Evolutionary conservation across 2,329 filamentous ascomycete genomes (phyloP).

Genomic region (Conoideocrella luteorostrata): DNA sequence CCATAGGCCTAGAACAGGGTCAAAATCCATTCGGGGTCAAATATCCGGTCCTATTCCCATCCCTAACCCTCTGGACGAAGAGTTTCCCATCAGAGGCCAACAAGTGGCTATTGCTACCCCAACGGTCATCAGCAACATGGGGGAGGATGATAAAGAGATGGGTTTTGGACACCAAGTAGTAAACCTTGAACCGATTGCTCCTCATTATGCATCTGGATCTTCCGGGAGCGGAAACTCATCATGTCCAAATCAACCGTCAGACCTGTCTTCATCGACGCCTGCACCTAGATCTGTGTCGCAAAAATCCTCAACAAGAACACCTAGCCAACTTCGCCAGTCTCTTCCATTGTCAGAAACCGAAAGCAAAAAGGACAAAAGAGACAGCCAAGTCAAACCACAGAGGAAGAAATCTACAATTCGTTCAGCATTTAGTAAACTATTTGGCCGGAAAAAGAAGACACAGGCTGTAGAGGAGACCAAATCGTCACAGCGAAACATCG

Average conservation of each 20-base stretch:
- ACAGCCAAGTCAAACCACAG: conserved; percentile 26
- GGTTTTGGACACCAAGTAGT: background rate
- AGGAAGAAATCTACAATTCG: conserved; percentile 54
- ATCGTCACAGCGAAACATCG: background rate
- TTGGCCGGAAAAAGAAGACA: conserved; percentile 51
- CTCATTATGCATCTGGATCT: background rate
- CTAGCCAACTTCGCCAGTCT: conserved; percentile 6
- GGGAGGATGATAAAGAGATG: background rate
- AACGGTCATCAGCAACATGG: conserved; percentile 6
- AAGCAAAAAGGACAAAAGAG: conserved; percentile 11
- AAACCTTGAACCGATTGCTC: background rate
- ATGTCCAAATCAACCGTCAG: background rate
- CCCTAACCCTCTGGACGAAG: conserved; percentile 39
- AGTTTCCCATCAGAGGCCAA: conserved; percentile 45
- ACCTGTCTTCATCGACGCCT: background rate
- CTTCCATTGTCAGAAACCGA: conserved; percentile 11
- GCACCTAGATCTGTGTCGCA: background rate
- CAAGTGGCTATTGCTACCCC: conserved; percentile 26
- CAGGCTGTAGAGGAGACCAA: conserved; percentile 9
- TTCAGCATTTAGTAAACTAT: conserved; percentile 49
- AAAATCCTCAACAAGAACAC: background rate
- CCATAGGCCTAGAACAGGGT: conserved; percentile 20
- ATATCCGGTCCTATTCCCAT: conserved; percentile 59
- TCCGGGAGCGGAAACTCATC: background rate
- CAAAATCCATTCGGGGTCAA: conserved; percentile 49